Percentiles rank a stretch among this genome's conserved stretches.
Conservation (phyloP, 352 stramenopile species). For the Phytophthora constricta region DNA sequence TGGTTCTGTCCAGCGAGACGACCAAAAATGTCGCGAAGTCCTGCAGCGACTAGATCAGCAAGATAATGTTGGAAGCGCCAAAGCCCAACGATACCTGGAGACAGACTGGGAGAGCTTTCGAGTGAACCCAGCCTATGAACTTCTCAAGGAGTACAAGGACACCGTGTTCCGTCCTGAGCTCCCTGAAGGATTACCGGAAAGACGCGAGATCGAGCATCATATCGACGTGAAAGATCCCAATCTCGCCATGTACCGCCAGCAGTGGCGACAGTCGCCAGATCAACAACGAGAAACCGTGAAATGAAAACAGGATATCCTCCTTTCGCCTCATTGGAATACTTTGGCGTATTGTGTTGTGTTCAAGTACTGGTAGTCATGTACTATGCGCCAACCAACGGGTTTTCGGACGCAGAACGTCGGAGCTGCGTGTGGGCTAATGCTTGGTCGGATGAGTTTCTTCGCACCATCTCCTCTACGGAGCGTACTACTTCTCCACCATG, state of each 20-base stretch:
- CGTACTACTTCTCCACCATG: slow-evolving; percentile 8
- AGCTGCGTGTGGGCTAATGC: slow-evolving; percentile 13
- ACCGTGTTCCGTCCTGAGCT: slow-evolving; percentile 5
- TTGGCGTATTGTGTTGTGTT: background rate
- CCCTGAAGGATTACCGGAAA: background rate
- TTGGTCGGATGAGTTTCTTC: slow-evolving; percentile 4
- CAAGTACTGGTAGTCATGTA: slow-evolving; percentile 24
- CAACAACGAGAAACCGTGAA: slow-evolving; percentile 9
- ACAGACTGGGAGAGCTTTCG: slow-evolving; percentile 10
- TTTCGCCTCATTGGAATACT: slow-evolving; percentile 15
- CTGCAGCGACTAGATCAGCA: background rate
- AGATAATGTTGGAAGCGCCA: slow-evolving; percentile 2
- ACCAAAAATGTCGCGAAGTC: background rate
- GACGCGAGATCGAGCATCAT: slow-evolving; percentile 4
- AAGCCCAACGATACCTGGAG: slow-evolving; percentile 10
- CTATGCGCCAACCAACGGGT: slow-evolving; percentile 23
- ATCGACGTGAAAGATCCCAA: slow-evolving; percentile 15
- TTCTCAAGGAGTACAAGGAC: slow-evolving; percentile 7
- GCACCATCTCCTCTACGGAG: background rate
- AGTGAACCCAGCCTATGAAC: background rate
- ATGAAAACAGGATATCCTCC: background rate
- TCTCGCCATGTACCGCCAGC: slow-evolving; percentile 10
- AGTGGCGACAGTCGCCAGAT: slow-evolving; percentile 8
- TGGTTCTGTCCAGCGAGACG: slow-evolving; percentile 10
- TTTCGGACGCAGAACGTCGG: slow-evolving; percentile 34